Base-by-base conservation (phyloP, 1,284 basidiomycete species). In the Taiwanofungus camphoratus region DNA sequence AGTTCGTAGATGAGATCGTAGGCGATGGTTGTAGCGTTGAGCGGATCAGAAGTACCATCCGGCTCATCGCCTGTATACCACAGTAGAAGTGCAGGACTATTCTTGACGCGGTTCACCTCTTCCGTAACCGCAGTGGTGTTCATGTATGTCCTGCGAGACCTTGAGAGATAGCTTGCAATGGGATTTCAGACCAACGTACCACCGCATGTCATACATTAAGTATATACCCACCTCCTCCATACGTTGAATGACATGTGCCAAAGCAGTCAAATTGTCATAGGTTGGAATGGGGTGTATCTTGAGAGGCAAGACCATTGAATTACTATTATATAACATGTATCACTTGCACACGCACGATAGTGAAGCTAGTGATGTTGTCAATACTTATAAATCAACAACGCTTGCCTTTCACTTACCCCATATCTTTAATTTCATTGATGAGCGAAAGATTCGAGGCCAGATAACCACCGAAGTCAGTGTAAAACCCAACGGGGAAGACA, bases 31-130 rank as follows among this genome's bases (percentile, higher is more conserved):
- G 84, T 81, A 1, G 80, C 80, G 50, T 78, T 71, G 23, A 82
- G 64, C 9, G 82, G 80, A 49, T 86, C 82, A 18, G 70, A 71
- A 2, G 75, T 71, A 27, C 85, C 86, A 52, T 88, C 85, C 0
- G 82, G 82, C 55, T 87, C 84, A 50, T 87, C 83, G 0, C 69
- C 82, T 7, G 83, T 87, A 62, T 87, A 89, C 82, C 84, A 89
- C 0, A 85, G 62, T 6, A 89, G 67, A 13, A 89, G 68, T 49
- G 85, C 86, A 0, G 76, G 69, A 4, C 80, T 73, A 24, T 71
- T 68, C 53, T 82, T 84, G 63, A 87, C 71, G 33, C 62, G 64
- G 45, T 82, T 77, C 18, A 87, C 82, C 65, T 88, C 73, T 46
- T 76, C 72, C 1, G 71, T 76, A 20, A 88, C 77, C 2, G 73